Conservation (phyloP, 192 early-diverging fungal species). For the Polychytrium aggregatum region DNA sequence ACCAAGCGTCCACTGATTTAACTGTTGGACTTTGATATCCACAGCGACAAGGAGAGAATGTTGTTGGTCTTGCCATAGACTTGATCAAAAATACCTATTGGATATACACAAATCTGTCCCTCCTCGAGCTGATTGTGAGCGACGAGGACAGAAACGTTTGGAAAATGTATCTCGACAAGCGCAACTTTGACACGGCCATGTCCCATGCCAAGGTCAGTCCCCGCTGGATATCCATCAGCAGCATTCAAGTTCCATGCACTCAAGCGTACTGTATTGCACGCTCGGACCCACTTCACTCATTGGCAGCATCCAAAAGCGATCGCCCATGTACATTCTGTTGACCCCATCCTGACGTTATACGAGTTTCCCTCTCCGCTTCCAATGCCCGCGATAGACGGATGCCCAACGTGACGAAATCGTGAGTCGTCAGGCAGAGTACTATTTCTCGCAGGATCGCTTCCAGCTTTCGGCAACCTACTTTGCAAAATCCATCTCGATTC, state of each 20-base stretch:
- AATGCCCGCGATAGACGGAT: slow-evolving; percentile 5
- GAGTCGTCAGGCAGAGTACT: slow-evolving; percentile 77
- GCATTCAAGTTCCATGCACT: too few species aligned
- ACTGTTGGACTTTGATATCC: too few species aligned
- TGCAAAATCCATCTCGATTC: slow-evolving; percentile 60
- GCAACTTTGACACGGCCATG: slow-evolving; percentile 73
- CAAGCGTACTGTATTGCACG: too few species aligned
- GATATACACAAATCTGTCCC: slow-evolving; percentile 71
- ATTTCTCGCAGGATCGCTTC: slow-evolving; percentile 64
- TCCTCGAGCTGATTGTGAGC: slow-evolving; percentile 82
- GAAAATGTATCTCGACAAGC: slow-evolving; percentile 73
- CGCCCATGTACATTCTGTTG: neutral
- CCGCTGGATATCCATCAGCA: too few species aligned
- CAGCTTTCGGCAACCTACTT: slow-evolving; percentile 72
- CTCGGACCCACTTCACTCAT: too few species aligned
- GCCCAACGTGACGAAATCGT: slow-evolving; percentile 56
- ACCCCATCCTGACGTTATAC: too few species aligned
- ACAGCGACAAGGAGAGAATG: slow-evolving; percentile 48
- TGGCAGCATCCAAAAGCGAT: neutral
- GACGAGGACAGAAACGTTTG: slow-evolving; percentile 94
- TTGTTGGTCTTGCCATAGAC: slow-evolving; percentile 65
- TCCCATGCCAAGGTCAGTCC: slow-evolving; percentile 57
- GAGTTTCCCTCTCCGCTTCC: neutral
- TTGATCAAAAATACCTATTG: slow-evolving; percentile 75
- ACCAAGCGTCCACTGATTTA: too few species aligned